Base-by-base conservation (phyloP, 169 alveolate species). In the Cytauxzoon felis region DNA sequence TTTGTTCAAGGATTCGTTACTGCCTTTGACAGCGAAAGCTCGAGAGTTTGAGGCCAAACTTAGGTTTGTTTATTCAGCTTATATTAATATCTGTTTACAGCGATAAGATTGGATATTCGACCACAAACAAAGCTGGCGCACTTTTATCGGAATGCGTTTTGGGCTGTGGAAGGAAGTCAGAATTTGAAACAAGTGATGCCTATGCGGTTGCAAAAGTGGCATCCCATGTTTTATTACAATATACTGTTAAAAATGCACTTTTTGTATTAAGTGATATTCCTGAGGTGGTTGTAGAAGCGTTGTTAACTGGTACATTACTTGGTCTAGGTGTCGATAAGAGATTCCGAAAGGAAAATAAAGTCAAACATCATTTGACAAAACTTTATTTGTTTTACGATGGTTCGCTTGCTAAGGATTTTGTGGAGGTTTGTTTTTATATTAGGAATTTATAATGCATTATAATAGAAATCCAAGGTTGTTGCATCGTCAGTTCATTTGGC, bases 401-500 rank as follows among this genome's bases (percentile, higher is more conserved):
- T 24, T 16, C 32, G 5, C 18, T 30, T 11, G 45, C 38, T 16
- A 19, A 29, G 3, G 21, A 18, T 21, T 1, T 58, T 21, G 57
- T 18, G 1, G 1, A 3, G 19, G 72, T 52, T 24, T 43, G 78
- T n/a, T 16, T 5, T 4, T 0, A 36, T 52, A 7, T 38, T 58
- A 34, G 21, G 50, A 8, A 1, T 47, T 3, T 1, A 58, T 13
- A 41, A 5, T 42, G 47, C 11, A 42, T 47, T 43, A 1, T 9
- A 16, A 16, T 23, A 63, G 75, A 57, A 27, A 4, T 47, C 43
- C 32, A 76, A 66, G 13, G 58, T 24, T 33, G 40, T 56, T 23
- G 63, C 81, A 6, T 29, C 18, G 30, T 67, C 76, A 4, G 56
- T 64, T 58, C 60, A 76, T 42, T 23, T 69, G 45, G 85, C 94